Evolutionary conservation across 768 basidiomycete genomes (phyloP).

Genomic region (Leccinellum luteum): DNA sequence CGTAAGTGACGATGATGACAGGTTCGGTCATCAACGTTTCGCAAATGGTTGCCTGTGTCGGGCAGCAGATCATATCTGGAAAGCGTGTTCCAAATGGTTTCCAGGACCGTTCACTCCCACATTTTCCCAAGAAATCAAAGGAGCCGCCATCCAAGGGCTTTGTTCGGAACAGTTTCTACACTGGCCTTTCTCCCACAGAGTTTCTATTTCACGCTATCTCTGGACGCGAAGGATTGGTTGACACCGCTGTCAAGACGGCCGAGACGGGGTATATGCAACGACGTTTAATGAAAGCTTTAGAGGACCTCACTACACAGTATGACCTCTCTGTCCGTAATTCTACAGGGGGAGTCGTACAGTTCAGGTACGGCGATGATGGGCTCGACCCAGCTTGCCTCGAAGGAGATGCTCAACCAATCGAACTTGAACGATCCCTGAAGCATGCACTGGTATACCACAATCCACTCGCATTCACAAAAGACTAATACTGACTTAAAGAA

Average conservation of each 20-base stretch:
- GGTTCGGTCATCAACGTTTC: slow-evolving; percentile 99
- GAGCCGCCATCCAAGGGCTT: slow-evolving; percentile 98
- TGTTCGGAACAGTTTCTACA: slow-evolving; percentile 95
- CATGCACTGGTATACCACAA: slow-evolving; percentile 65
- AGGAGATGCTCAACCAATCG: slow-evolving; percentile 92
- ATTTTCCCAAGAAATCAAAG: slow-evolving; percentile 95
- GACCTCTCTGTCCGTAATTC: slow-evolving; percentile 95
- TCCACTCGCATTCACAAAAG: not conserved
- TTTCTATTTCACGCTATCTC: slow-evolving; percentile 99
- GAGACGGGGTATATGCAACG: slow-evolving; percentile 99
- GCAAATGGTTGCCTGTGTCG: slow-evolving; percentile 99
- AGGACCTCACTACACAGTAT: slow-evolving; percentile 95
- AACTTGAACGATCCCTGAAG: slow-evolving; percentile 81
- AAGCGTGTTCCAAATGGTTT: slow-evolving; percentile 99
- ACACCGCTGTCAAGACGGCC: slow-evolving; percentile 99
- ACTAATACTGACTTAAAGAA: slow-evolving; percentile 7
- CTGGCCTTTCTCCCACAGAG: slow-evolving; percentile 88
- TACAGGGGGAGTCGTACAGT: slow-evolving; percentile 93
- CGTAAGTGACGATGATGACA: slow-evolving; percentile 25
- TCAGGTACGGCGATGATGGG: slow-evolving; percentile 95
- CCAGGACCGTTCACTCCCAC: slow-evolving; percentile 97
- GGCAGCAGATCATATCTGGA: slow-evolving; percentile 97
- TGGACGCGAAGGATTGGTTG: slow-evolving; percentile 96
- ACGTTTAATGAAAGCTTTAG: slow-evolving; percentile 97
- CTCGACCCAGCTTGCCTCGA: slow-evolving; percentile 96